Base-by-base conservation (phyloP, 345 rosid genomes). In the Moricandia moricandioides region DNA sequence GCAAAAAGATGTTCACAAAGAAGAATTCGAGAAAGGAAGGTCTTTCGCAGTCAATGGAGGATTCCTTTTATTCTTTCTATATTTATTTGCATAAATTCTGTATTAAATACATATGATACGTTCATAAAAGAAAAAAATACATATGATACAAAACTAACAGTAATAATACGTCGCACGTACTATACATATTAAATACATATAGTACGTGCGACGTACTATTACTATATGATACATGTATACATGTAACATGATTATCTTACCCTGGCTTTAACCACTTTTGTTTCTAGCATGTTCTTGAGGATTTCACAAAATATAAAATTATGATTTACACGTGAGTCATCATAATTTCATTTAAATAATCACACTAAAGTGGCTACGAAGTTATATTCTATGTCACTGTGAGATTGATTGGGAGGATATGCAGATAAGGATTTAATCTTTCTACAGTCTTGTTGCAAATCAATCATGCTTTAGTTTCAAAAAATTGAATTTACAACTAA, bases 31-130 rank as follows among this genome's bases (percentile, higher is more conserved):
- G 11, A 18, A 66, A 45, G n/a, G 12, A 27, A 60, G n/a, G 54
- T 67, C 68, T 47, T 60, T 67, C 54, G 9, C 14, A 75, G 62
- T 67, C 67, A 67, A 52, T 43, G 73, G 56, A 60, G 39, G 40
- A 75, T 49, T 67, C 21, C 10, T 49, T 49, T 49, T 49, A 5
- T 6, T 9, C 35, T 55, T 37, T 62, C 4, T 37, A 17, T 62
- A 17, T 17, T 62, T 17, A 37, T 62, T 35, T 62, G 30, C 5
- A 33, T 60, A 60, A 58, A 6, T 7, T 51, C 10, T 51, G 0
- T 0, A n/a, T 31, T 26, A 59, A 8, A 5, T 30, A 59, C 63
- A 54, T 21, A 21, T 21, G 24, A 21, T 21, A 21, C 24, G n/a
- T n/a, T n/a, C n/a, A n/a, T n/a, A n/a, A n/a, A n/a, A n/a, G n/a